Percentiles rank a stretch among this genome's conserved stretches.
These are phyloP conservation scores for Pontederia paniculata DNA, from an alignment of 176 grass and related monocot species.

Conservation along the genomic window DNA sequence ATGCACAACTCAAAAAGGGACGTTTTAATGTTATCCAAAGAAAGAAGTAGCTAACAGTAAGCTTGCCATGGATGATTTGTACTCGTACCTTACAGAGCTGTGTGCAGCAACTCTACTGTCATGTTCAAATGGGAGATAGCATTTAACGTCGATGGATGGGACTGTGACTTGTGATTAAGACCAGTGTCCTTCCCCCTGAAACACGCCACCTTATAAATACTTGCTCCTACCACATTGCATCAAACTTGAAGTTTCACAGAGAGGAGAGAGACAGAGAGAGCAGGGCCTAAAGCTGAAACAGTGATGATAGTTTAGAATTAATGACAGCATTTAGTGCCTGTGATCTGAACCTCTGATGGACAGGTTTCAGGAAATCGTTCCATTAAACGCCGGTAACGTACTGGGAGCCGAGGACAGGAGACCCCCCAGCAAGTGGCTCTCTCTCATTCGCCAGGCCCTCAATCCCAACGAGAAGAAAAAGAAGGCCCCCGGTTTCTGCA, in stretches of 20 bases:
- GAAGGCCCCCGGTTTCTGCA: not conserved
- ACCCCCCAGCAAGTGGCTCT: constrained; percentile 46
- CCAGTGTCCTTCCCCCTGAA: not conserved
- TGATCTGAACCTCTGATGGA: not conserved
- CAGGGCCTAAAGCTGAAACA: too few relatives aligned
- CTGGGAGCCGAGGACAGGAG: constrained; percentile 57
- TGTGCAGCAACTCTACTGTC: too few relatives aligned
- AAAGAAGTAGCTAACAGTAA: too few relatives aligned
- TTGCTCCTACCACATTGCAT: too few relatives aligned
- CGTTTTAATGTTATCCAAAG: too few relatives aligned
- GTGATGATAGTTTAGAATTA: too few relatives aligned
- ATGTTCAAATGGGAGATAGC: not conserved
- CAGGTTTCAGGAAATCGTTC: constrained; percentile 95
- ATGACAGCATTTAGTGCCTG: not conserved
- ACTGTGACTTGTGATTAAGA: not conserved
- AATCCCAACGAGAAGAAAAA: constrained; percentile 7
- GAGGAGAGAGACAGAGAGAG: too few relatives aligned
- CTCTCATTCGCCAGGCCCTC: constrained; percentile 42
- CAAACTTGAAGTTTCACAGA: too few relatives aligned
- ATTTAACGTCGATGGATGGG: not conserved
- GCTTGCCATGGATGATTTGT: too few relatives aligned
- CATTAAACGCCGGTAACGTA: constrained; percentile 70
- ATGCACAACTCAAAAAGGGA: too few relatives aligned
- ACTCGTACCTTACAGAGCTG: too few relatives aligned
- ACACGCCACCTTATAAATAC: not conserved